Evolutionary conservation across 1,284 basidiomycete species (phyloP), one percentile per base, ranked within the genome.

Genomic region (Volvariella volvacea): DNA sequence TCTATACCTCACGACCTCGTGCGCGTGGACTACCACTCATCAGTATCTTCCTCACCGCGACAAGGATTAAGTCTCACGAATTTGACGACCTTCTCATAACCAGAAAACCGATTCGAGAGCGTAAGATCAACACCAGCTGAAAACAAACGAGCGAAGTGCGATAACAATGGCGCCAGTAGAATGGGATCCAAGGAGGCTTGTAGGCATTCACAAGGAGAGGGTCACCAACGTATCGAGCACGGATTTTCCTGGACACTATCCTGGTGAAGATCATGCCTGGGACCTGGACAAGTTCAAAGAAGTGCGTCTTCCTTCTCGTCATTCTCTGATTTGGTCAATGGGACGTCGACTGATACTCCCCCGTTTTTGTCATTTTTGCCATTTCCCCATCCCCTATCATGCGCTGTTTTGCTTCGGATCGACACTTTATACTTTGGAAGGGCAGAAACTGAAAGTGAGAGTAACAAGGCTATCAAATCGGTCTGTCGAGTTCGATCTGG

Each of bases 401-500:
- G 12, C 12, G 25, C 25, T 28, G 25, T 12, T 6, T 28, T 28
- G 6, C 12, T 28, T 12, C 25, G 34, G n/a, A n/a, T n/a, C n/a
- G n/a, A n/a, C n/a, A n/a, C n/a, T 38, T 42, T 42, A 4, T 42
- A 21, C 22, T 22, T 19, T 16, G 16, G 48, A 64, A 67, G 61
- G 56, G 54, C 61, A 92, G 89, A 83, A 76, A 58, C 68, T 94
- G 46, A 70, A 73, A 53, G 78, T 93, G 6, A 74, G 80, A 40
- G 74, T 95, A 22, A 82, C 87, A 51, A 74, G 86, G 41, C 66
- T 94, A 33, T 93, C 92, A 2, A 76, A 86, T 38, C 76, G 83
- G 2, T 83, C 85, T 3, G 79, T 96, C 51, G 94, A 98, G 56
- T 95, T 99, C 61, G 95, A 99, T 66, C 70, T 99, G 21, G 80